Conservation (phyloP, 352 stramenopile species). For the Globisporangium paddicum region DNA sequence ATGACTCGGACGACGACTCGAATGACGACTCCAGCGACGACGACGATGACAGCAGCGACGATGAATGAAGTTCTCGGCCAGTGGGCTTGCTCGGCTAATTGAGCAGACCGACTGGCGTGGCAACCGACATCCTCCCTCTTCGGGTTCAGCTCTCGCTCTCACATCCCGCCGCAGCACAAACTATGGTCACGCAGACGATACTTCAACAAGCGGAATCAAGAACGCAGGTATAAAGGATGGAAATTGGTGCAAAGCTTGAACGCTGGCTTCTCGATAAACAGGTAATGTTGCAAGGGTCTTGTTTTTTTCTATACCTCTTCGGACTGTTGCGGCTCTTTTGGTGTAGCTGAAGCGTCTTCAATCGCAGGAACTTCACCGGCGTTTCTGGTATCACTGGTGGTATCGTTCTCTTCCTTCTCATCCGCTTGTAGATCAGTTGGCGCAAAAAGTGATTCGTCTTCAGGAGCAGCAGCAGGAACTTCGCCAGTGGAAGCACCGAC, state of each 20-base stretch:
- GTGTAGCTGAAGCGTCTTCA: neutral
- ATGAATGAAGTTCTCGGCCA: conserved; percentile 12
- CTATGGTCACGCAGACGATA: neutral
- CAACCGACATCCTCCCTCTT: neutral
- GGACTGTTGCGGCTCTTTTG: neutral
- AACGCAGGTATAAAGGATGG: neutral
- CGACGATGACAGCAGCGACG: conserved; percentile 18
- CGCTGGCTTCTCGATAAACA: neutral
- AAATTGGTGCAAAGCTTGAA: neutral
- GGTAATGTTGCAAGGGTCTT: neutral
- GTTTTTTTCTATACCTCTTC: neutral
- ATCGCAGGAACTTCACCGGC: neutral
- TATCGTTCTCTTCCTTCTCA: neutral
- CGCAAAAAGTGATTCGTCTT: neutral
- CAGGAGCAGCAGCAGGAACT: neutral
- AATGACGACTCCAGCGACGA: conserved; percentile 52
- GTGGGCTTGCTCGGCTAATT: conserved; percentile 8
- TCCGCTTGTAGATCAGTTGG: neutral
- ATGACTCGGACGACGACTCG: conserved; percentile 26
- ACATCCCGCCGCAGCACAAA: neutral
- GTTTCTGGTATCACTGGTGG: neutral
- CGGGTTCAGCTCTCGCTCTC: neutral
- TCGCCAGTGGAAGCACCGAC: neutral
- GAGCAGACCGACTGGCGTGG: conserved; percentile 9
- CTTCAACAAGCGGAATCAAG: neutral